Evolutionary conservation across 768 basidiomycete species (phyloP).

Genomic region (Dacryopinax primogenitus): DNA sequence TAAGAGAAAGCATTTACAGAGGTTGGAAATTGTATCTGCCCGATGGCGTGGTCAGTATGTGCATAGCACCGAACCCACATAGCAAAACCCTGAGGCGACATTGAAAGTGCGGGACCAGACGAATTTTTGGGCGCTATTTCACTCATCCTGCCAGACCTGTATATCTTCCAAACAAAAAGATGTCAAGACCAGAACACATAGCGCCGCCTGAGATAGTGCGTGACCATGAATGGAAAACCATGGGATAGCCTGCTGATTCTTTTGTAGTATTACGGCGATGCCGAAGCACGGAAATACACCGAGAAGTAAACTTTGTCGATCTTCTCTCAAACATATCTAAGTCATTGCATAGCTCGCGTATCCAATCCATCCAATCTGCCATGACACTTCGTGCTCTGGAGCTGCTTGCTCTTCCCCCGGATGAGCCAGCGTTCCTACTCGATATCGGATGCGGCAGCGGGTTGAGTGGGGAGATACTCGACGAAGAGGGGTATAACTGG

Average conservation of each 20-base stretch:
- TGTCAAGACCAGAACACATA: conserved; percentile 80
- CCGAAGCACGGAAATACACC: conserved; percentile 92
- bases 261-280: conserved; percentile 85
- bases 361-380: conserved; percentile 90
- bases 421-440: conserved; percentile 69
- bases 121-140: conserved; percentile 8
- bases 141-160: neutral
- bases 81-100: neutral
- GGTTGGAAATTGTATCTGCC: neutral
- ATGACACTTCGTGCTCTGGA: conserved; percentile 97
- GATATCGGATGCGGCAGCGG: conserved; percentile 99
- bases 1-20: neutral
- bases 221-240: neutral
- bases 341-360: conserved; percentile 54
- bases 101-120: neutral
- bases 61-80: neutral
- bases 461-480: conserved; percentile 87
- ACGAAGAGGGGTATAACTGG: conserved; percentile 90
- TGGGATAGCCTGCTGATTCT: conserved; percentile 7
- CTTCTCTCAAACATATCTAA: neutral
- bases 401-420: conserved; percentile 67
- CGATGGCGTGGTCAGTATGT: too few relatives aligned
- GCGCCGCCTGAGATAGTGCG: conserved; percentile 86
- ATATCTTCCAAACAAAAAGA: conserved; percentile 23
- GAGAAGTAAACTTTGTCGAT: conserved; percentile 55